phyloP scores from a whole-genome alignment of 305 asterid genomes.

The Rubia balearica region DNA sequence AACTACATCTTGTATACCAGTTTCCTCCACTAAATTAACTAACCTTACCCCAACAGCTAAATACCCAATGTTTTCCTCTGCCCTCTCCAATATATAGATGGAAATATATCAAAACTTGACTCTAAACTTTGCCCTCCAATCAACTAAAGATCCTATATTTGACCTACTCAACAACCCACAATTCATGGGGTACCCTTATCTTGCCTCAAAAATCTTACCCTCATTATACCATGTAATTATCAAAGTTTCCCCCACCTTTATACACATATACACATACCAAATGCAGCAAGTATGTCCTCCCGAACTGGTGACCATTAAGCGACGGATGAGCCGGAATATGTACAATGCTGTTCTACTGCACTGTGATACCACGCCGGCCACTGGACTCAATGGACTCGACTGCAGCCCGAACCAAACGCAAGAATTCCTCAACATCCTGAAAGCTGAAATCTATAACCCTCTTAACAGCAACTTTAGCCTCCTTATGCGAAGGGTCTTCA shows the following conservation, averaged over 20 bases:
- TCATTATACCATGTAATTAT: conserved; percentile 33
- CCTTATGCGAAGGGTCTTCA: conserved; percentile 49
- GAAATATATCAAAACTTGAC: conserved; percentile 45
- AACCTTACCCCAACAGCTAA: conserved; percentile 27
- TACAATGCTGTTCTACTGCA: conserved; percentile 40
- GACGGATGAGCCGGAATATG: conserved; percentile 28
- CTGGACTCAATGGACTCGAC: conserved; percentile 38
- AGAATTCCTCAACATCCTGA: conserved; percentile 62
- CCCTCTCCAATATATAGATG: conserved; percentile 24
- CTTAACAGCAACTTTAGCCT: conserved; percentile 52
- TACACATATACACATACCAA: conserved; percentile 53
- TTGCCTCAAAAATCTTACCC: conserved; percentile 26
- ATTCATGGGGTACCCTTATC: conserved; percentile 36
- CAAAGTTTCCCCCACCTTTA: conserved; percentile 43
- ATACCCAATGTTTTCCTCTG: conserved; percentile 27
- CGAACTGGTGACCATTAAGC: conserved; percentile 26
- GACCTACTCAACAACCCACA: conserved; percentile 23
- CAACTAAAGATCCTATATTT: conserved; percentile 28
- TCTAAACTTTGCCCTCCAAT: conserved; percentile 32
- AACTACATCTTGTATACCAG: conserved; percentile 20
- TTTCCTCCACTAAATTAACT: conserved; percentile 18
- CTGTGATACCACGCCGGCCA: conserved; percentile 38
- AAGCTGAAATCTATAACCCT: conserved; percentile 71
- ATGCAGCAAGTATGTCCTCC: conserved; percentile 25
- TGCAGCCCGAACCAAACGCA: conserved; percentile 53